Conservation (phyloP, 1,139 yeast genomes). For the Saccharomyces hybrid region DNA sequence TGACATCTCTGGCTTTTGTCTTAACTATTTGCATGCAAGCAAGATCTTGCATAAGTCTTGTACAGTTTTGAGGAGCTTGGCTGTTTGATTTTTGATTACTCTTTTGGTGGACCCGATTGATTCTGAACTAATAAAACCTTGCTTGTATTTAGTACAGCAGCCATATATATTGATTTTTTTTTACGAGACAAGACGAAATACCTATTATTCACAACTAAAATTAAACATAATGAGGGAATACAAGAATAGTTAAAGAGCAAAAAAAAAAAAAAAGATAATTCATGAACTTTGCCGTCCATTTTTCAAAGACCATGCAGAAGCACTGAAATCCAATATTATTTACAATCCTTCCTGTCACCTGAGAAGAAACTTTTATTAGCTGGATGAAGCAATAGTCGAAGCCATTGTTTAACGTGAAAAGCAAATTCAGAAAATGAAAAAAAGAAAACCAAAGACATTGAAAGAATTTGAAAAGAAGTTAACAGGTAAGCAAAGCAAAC, state of each 20-base stretch:
- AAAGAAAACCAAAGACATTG: not conserved
- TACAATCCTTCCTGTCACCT: not conserved
- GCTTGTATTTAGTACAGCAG: no score
- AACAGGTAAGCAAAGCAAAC: not conserved
- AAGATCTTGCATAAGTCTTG: no score
- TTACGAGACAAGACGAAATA: no score
- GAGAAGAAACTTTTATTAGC: not conserved
- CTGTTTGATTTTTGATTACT: no score
- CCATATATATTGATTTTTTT: no score
- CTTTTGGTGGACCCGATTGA: no score
- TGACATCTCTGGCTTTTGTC: no score
- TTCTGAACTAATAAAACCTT: no score
- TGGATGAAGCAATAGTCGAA: not conserved
- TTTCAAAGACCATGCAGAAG: not conserved
- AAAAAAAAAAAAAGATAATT: not conserved
- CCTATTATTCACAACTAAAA: no score
- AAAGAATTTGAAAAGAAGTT: not conserved
- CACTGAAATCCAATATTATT: not conserved
- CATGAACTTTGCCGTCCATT: not conserved
- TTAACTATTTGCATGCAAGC: no score
- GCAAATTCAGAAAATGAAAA: not conserved
- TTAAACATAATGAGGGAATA: not conserved
- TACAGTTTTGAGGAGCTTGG: no score
- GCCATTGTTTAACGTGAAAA: not conserved
- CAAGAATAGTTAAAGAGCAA: not conserved